phyloP scores from a whole-genome alignment of 1,284 basidiomycete genomes.

The Moniliella sp. region DNA sequence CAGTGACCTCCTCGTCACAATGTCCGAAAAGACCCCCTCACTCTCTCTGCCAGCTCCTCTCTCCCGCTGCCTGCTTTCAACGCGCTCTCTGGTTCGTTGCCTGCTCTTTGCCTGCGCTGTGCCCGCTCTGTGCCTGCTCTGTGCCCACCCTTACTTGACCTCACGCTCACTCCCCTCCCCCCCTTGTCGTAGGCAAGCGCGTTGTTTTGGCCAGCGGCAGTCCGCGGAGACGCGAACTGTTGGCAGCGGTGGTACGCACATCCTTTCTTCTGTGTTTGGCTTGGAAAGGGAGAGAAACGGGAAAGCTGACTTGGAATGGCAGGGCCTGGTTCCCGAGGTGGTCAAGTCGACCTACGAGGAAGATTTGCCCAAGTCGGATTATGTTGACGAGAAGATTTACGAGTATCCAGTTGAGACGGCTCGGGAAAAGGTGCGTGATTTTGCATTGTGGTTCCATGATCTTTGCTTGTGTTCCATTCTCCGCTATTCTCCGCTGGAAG shows the following conservation, averaged over 20 bases:
- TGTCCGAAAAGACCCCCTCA: too few relatives aligned
- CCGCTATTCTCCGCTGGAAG: background rate
- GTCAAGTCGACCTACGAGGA: slow-evolving; percentile 73
- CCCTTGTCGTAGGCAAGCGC: background rate
- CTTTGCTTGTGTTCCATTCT: background rate
- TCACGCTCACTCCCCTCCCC: too few relatives aligned
- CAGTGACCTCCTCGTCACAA: too few relatives aligned
- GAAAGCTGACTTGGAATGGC: background rate
- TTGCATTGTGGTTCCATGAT: background rate
- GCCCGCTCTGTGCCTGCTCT: too few relatives aligned
- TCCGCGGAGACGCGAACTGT: background rate
- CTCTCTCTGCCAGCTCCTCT: too few relatives aligned
- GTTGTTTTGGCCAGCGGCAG: background rate
- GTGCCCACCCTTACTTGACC: too few relatives aligned
- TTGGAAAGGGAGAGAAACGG: background rate
- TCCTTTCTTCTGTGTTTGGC: too few relatives aligned
- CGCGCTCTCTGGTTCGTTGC: too few relatives aligned
- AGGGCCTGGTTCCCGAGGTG: slow-evolving; percentile 55
- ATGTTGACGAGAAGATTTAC: slow-evolving; percentile 47
- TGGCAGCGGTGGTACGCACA: background rate
- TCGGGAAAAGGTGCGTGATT: slow-evolving; percentile 45
- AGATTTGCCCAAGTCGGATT: slow-evolving; percentile 49
- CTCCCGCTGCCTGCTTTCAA: too few relatives aligned
- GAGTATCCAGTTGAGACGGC: slow-evolving; percentile 87
- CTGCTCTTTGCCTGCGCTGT: too few relatives aligned